Evolutionary conservation across 2,329 filamentous ascomycete genomes (phyloP), one percentile per base, ranked within the genome.

Genomic region (Ophiocordyceps australis): DNA sequence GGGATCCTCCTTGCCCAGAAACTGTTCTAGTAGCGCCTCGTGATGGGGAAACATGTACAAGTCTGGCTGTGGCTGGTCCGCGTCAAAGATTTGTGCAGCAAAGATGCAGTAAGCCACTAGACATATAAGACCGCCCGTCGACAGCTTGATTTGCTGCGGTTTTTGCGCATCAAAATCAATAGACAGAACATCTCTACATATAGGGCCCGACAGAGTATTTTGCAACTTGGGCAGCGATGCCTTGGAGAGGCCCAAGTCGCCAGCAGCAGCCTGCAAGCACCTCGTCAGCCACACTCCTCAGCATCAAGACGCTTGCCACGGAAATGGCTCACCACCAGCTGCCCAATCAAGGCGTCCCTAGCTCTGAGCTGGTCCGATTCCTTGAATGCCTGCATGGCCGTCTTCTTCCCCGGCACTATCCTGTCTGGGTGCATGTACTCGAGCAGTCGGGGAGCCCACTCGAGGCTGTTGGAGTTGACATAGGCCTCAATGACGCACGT

Each of bases 401-500:
- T 79, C 35, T 55, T 57, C 30, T 63, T 66, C 3, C 66, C 62
- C 0, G 68, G 63, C 6, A 83, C 59, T 14, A 70, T 57, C 38
- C 61, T 69, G 28, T 67, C 60, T 0, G 78, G 77, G 27, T 68
- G 58, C 34, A 73, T 68, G 31, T 64, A 71, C 47, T 86, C 79
- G 33, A 78, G 58, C 29, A 83, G 46, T 26, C 79, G 54, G 10
- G 64, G 52, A 3, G 70, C 61, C 71, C 70, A 75, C 23, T 65
- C 61, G 44, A 75, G 45, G 14, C 55, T 54, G 35, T 71, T 64
- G 6, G 50, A 54, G 35, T 71, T 70, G 32, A 80, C 62, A 36
- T 81, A 86, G 23, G 74, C 65, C 42, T 85, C 78, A 9, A 85
- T 50, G 12, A 85, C 53, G 41, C 79, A 77, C 1, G 76, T 81